Evolutionary conservation across 352 stramenopile genomes (phyloP), one percentile per base, ranked within the genome.

Genomic region (Phytophthora vignae): DNA sequence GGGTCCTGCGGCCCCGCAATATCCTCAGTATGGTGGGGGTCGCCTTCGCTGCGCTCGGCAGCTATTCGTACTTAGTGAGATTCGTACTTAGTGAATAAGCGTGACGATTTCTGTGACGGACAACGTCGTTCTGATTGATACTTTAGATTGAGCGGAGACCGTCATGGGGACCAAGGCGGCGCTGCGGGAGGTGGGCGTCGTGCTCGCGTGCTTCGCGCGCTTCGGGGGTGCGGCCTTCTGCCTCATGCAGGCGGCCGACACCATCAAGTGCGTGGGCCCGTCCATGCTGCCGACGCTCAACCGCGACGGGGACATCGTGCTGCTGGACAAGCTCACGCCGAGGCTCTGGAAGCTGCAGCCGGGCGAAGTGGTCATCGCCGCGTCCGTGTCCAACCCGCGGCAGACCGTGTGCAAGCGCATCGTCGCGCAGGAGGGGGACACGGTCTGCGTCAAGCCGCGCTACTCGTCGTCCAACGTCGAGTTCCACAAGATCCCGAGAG

Each of bases 271-370:
- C 65, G 87, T 92, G 36, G 92, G 92, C 0, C 92, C 92, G 62
- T 97, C 88, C 53, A 98, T 98, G 92, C 83, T 97, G 36, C 91
- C 91, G 17, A 98, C 92, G 49, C 83, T 97, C 48, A 96, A 96
- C 70, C 90, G 81, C 55, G 82, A 95, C 56, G 91, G 92, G 53
- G 92, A 98, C 71, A 95, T 98, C 54, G 83, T 97, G 67, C 76
- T 98, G 49, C 81, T 97, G 67, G 91, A 98, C 69, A 96, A 96
- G 44, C n/a, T 98, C 55, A 82, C 91, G 50, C 90, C 87, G 38
- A 83, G 56, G 54, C 74, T 96, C 60, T 83, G 84, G 42, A 69
- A 66, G 52, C 78, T 97, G 22, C 68, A 86, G 33, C 83, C 79
- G 25, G 92, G 92, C 54, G 92, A 98, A 50, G 84, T 98, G 17